These are phyloP conservation scores for Tilletia walkeri DNA, from an alignment of 1,284 basidiomycete genomes.

Conservation along the genomic window DNA sequence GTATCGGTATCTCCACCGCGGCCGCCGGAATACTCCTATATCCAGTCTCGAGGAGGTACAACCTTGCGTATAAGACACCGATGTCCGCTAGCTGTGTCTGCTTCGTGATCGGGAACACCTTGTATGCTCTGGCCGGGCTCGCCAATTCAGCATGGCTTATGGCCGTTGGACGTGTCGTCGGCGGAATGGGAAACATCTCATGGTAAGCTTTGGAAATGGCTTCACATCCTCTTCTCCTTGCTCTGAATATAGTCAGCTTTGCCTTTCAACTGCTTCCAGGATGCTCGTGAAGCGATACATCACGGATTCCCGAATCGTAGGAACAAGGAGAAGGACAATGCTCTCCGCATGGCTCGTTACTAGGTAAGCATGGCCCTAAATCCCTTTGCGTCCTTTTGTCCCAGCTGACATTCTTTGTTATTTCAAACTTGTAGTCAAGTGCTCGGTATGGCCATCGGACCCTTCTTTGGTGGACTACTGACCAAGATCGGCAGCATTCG, in stretches of 20 bases:
- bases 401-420: not conserved
- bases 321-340: slow-evolving; percentile 30
- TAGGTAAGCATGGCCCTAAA: slow-evolving; percentile 5
- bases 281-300: slow-evolving; percentile 36
- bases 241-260: not conserved
- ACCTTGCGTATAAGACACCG: slow-evolving; percentile 27
- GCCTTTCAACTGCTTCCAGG: not conserved
- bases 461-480: slow-evolving; percentile 31
- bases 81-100: slow-evolving; percentile 30
- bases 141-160: slow-evolving; percentile 36
- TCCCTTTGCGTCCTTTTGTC: not conserved
- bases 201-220: slow-evolving; percentile 20
- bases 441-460: slow-evolving; percentile 36
- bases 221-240: not conserved
- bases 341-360: slow-evolving; percentile 37
- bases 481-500: slow-evolving; percentile 30
- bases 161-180: slow-evolving; percentile 29
- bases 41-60: slow-evolving; percentile 31
- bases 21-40: slow-evolving; percentile 31
- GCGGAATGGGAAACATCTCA: slow-evolving; percentile 31
- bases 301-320: slow-evolving; percentile 33
- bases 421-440: slow-evolving; percentile 20
- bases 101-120: slow-evolving; percentile 30
- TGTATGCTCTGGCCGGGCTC: slow-evolving; percentile 32
- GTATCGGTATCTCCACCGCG: slow-evolving; percentile 32